Percentiles rank a stretch among this genome's conserved stretches.
Evolutionary conservation across 768 basidiomycete genomes (phyloP).

Genomic region (Auriscalpium microsporum): DNA sequence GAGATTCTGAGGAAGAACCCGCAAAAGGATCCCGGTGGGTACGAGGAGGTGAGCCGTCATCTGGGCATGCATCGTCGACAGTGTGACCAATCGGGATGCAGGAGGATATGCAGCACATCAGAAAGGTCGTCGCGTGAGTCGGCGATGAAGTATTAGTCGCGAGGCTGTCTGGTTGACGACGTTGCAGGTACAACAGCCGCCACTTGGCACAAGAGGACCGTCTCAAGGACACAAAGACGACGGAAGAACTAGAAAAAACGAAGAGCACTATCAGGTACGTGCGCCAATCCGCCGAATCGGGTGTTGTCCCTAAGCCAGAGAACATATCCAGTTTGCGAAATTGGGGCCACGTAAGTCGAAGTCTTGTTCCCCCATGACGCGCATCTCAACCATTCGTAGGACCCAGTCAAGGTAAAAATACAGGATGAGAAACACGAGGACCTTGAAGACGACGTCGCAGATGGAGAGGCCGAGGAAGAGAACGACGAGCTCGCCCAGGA

Average conservation of each 20-base stretch:
- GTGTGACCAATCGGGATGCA: conserved; percentile 2
- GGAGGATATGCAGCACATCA: conserved; percentile 26
- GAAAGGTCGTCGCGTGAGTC: conserved; percentile 25
- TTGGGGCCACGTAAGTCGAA: conserved; percentile 25
- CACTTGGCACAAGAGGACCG: conserved; percentile 26
- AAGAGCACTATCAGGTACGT: conserved; percentile 27
- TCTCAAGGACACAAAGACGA: conserved; percentile 24
- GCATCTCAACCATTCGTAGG: conserved; percentile 11
- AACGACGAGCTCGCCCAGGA: neutral
- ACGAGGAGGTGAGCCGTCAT: conserved; percentile 20
- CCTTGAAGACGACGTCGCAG: conserved; percentile 1
- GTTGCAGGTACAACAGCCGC: conserved; percentile 21
- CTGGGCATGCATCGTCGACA: too few relatives aligned
- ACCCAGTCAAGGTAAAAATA: conserved; percentile 21
- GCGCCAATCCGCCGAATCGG: neutral
- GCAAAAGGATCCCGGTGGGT: conserved; percentile 20
- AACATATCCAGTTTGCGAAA: conserved; percentile 20
- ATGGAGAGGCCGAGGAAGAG: neutral
- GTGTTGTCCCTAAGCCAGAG: neutral
- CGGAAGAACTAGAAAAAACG: conserved; percentile 21
- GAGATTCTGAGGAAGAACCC: conserved; percentile 28
- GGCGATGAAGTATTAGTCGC: neutral
- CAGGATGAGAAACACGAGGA: conserved; percentile 8
- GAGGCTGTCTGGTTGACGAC: neutral
- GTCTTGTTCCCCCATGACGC: too few relatives aligned